Evolutionary conservation across 1,284 basidiomycete species (phyloP), one percentile per base, ranked within the genome.

Genomic region (Pseudozyma tsukubaensis): DNA sequence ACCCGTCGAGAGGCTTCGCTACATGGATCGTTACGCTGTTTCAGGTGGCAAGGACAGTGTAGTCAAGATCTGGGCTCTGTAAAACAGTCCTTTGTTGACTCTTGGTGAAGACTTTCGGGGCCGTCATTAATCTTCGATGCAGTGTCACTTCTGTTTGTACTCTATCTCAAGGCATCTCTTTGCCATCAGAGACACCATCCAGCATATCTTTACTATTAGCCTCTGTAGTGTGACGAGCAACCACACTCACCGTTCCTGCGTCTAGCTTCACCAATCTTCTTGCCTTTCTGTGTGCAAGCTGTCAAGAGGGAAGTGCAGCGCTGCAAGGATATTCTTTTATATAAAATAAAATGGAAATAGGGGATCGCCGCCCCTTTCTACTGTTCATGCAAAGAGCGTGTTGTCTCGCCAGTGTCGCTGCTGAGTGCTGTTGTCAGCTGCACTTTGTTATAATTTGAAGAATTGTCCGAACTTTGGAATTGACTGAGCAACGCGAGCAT

Each of bases 21-120:
- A 97, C 86, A 97, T 98, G 91, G 96, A 99, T 86, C 90, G 92
- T 65, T 99, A 98, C 85, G 88, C 97, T 51, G 91, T 94, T 42
- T 92, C 92, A 29, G 97, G 97, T 45, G 94, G 91, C 55, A 89
- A 91, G 59, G 96, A 99, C 86, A 89, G 92, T 34, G 88, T 89
- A 47, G 89, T 98, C 78, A 98, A 98, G 87, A 91, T 97, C 62
- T 99, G 96, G 96, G 93, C 94, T 48, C 87, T 99, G 85, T 98
- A 66, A 66, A 44, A 10, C 11, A 24, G 3, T 32, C 24, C n/a
- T 16, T 14, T 9, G 4, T 42, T 12, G 39, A 43, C 19, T 5
- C 32, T 36, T n/a, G n/a, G 24, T 3, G 24, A 29, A 29, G 6
- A 29, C 3, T 29, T 3, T 3, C 6, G 24, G 24, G 3, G 24